Evolutionary conservation across 129 eudicot species (phyloP), one percentile per base, ranked within the genome.

Genomic region (Sambucus nigra): DNA sequence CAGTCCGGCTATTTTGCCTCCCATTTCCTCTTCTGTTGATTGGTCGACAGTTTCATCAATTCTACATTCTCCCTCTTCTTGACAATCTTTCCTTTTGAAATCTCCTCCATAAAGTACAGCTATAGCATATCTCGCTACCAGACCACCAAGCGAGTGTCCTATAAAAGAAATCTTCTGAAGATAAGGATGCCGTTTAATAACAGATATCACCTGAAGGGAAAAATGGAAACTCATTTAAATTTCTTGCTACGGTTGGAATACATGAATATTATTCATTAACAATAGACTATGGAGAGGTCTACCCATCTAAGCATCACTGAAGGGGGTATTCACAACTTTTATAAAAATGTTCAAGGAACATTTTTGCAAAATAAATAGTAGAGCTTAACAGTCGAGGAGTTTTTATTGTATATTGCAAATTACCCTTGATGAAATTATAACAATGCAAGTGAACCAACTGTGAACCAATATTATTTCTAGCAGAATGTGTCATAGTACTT

Each of bases 131-230:
- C 99, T 75, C 38, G 94, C 81, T 54, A 92, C 54, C 64, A 92
- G 65, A 67, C 99, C 99, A 65, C 99, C 99, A 55, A 92, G 84
- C 7, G 99, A 92, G 73, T 92, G 99, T 56, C 84, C 83, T 19
- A 92, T 67, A 57, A 92, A 92, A 57, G 99, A 92, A 64, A 92
- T 82, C 79, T 86, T 86, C 44, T 67, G 77, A 58, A 92, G 87
- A 53, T 69, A 56, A 64, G 84, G 84, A 73, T 79, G 70, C 8
- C 73, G 82, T 51, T 72, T 63, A 41, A 82, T 64, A 45, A 92
- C 96, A 59, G 84, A 76, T 57, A 63, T 26, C 60, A 86, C 99
- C 99, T 92, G 84, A 52, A 59, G n/a, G n/a, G n/a, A 64, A 20
- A 46, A 48, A 29, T 44, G 7, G 33, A 16, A 42, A 39, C 7